Evolutionary conservation across 805 yeast species (phyloP).

Genomic region (Metschnikowia cubensis): DNA sequence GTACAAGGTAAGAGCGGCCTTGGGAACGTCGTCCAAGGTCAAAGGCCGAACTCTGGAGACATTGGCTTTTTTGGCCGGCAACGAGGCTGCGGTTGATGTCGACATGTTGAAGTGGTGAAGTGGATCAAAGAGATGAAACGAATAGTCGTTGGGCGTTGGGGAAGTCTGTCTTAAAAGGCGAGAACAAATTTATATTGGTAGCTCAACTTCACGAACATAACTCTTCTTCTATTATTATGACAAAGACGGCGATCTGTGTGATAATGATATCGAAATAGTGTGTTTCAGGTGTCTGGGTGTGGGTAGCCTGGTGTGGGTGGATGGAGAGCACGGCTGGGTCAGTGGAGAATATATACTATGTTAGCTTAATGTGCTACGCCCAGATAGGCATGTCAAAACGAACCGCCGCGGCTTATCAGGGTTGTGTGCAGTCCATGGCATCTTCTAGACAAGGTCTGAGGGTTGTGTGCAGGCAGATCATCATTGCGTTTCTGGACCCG

Average conservation of each 20-base stretch:
- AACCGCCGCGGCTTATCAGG: neutral
- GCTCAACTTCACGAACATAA: conserved; percentile 21
- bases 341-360: neutral
- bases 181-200: conserved; percentile 20
- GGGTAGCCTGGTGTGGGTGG: too few species aligned
- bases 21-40: conserved; percentile 20
- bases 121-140: too few species aligned
- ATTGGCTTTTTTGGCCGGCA: neutral
- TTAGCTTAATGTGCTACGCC: neutral
- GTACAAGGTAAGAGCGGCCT: conserved; percentile 37
- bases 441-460: too few species aligned
- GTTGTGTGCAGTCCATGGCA: neutral
- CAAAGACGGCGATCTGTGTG: conserved; percentile 4
- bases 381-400: conserved; percentile 4
- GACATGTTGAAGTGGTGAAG: neutral
- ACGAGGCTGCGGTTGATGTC: neutral
- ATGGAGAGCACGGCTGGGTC: neutral
- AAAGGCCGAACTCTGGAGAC: conserved; percentile 9
- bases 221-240: conserved; percentile 11
- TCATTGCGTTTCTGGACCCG: neutral
- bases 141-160: neutral
- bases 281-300: neutral
- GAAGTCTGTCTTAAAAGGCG: conserved; percentile 11
- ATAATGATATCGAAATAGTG: neutral
- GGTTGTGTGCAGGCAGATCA: neutral